phyloP scores from a whole-genome alignment of 208 protist genomes.

The Crithidia thermophila region DNA sequence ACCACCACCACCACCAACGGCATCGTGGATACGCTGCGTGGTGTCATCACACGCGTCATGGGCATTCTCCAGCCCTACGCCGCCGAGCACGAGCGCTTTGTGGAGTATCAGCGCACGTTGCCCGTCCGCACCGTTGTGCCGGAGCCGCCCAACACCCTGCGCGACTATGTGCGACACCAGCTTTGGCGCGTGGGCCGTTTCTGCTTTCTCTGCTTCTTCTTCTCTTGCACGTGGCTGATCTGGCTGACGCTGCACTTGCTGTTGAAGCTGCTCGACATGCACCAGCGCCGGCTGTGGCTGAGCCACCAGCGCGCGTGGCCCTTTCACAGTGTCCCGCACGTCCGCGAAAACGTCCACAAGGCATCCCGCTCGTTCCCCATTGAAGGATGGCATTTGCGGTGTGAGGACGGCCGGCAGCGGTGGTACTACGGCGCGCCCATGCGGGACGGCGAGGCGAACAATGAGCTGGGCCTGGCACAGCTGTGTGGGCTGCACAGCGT shows the following conservation, averaged over 20 bases:
- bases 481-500: constrained; percentile 46
- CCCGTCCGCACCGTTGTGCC: constrained; percentile 71
- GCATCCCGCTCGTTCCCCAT: constrained; percentile 50
- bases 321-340: constrained; percentile 58
- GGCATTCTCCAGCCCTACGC: constrained; percentile 27
- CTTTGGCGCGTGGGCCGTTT: constrained; percentile 15
- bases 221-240: constrained; percentile 46
- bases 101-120: constrained; percentile 51
- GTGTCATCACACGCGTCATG: not conserved
- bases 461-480: constrained; percentile 60
- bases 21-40: not conserved
- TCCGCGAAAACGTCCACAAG: constrained; percentile 41
- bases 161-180: constrained; percentile 37
- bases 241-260: constrained; percentile 53
- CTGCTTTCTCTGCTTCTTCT: constrained; percentile 27
- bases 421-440: constrained; percentile 74
- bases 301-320: constrained; percentile 52
- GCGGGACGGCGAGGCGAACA: constrained; percentile 58
- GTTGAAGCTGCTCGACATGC: constrained; percentile 46
- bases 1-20: too few species aligned
- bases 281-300: constrained; percentile 53
- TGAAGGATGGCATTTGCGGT: constrained; percentile 78
- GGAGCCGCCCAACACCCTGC: constrained; percentile 56
- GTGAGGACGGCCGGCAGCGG: constrained; percentile 89
- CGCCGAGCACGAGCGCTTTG: constrained; percentile 34